Base-by-base conservation (phyloP, 768 basidiomycete genomes). In the Roridomyces roridus region DNA sequence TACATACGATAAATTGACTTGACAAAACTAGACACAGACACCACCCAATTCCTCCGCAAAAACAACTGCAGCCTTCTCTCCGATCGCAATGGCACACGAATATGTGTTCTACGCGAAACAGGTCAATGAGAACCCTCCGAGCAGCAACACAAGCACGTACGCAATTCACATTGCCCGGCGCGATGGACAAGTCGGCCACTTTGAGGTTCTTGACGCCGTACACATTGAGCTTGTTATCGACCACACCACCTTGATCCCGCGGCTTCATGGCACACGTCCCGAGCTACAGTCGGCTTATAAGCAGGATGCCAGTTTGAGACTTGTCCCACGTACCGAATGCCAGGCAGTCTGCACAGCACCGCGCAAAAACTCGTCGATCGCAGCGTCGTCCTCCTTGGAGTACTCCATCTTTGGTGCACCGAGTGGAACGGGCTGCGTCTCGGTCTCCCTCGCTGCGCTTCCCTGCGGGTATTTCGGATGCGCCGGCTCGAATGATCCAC, bases 261-360 rank as follows among this genome's bases (percentile, higher is more conserved):
- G 80, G 74, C 47, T 79, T 79, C 80, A 82, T 81, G 10, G 77
- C 75, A 55, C 78, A 80, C 0, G 81, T 82, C 17, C 80, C 82
- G 15, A 81, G 70, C 79, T 80, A 59, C n/a, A n/a, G n/a, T n/a
- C n/a, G n/a, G n/a, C n/a, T n/a, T n/a, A n/a, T n/a, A n/a, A n/a
- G n/a, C n/a, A n/a, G n/a, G n/a, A n/a, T n/a, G n/a, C n/a, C n/a
- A n/a, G n/a, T n/a, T n/a, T n/a, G n/a, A n/a, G n/a, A n/a, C n/a
- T n/a, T n/a, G n/a, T n/a, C n/a, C n/a, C n/a, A 67, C 64, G 36
- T 26, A 68, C 68, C 14, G 68, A 70, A 51, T 70, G 68, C 68
- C 68, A n/a, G n/a, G n/a, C n/a, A n/a, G n/a, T n/a, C n/a, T n/a
- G n/a, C n/a, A n/a, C n/a, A n/a, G n/a, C n/a, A 67, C 1, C 66